phyloP scores from a whole-genome alignment of 1,284 basidiomycete species.

The Phellinidium pouzarii region DNA sequence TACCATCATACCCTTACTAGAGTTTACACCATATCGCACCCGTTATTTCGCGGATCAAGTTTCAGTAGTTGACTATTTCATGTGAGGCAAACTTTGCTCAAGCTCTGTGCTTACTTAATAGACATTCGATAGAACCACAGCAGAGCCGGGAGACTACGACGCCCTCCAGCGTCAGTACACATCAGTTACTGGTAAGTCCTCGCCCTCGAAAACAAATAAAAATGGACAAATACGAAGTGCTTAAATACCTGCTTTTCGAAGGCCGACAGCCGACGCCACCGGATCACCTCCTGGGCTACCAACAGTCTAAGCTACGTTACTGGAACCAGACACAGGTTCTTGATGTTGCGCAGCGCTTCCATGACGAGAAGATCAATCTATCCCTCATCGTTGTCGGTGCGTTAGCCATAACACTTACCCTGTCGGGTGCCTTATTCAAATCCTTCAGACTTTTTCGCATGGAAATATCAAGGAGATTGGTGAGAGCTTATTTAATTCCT shows the following conservation, averaged over 20 bases:
- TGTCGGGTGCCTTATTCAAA: not conserved
- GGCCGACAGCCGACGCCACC: slow-evolving; percentile 36
- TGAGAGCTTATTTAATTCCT: slow-evolving; percentile 11
- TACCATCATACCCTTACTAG: slow-evolving; percentile 20
- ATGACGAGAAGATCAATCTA: slow-evolving; percentile 35
- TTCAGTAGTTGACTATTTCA: slow-evolving; percentile 36
- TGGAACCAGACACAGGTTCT: slow-evolving; percentile 34
- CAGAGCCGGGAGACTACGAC: slow-evolving; percentile 34
- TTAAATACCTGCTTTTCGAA: slow-evolving; percentile 12
- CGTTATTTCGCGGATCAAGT: slow-evolving; percentile 33
- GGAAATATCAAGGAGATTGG: slow-evolving; percentile 39
- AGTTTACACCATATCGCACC: slow-evolving; percentile 32
- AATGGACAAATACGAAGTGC: not conserved
- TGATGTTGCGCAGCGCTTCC: slow-evolving; percentile 34
- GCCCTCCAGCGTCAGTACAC: slow-evolving; percentile 35
- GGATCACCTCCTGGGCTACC: slow-evolving; percentile 34
- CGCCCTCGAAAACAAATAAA: not conserved
- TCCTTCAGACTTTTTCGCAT: slow-evolving; percentile 34
- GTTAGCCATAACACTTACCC: slow-evolving; percentile 8
- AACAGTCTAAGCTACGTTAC: slow-evolving; percentile 38
- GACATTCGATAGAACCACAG: slow-evolving; percentile 30
- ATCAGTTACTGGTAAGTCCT: slow-evolving; percentile 30
- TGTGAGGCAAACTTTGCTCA: slow-evolving; percentile 24
- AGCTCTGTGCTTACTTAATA: no score
- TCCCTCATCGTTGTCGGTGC: slow-evolving; percentile 34